A percentile compares a stretch with the other conserved stretches of the same genome.
phyloP scores from a whole-genome alignment of 805 yeast species.

The Nadsonia fulvescens region DNA sequence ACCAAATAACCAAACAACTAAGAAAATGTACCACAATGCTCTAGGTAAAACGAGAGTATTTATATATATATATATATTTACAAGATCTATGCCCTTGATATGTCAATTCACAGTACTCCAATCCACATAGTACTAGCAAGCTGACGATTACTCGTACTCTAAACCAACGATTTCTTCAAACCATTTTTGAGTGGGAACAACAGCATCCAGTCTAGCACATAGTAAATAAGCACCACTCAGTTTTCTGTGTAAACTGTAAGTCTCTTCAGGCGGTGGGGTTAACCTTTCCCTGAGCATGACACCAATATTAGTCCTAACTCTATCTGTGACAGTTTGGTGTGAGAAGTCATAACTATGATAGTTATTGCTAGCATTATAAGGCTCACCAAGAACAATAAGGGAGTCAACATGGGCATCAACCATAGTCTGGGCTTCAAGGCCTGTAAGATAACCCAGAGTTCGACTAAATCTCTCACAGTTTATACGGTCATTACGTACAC shows the following conservation, averaged over 20 bases:
- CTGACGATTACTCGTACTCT: constrained; percentile 2
- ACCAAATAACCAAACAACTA: too few species aligned
- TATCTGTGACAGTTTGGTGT: constrained; percentile 79
- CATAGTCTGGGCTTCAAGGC: constrained; percentile 77
- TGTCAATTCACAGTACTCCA: too few species aligned
- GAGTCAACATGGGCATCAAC: constrained; percentile 83
- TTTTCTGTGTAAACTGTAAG: constrained; percentile 89
- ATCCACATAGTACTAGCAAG: too few species aligned
- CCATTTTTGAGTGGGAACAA: constrained; percentile 61
- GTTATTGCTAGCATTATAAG: constrained; percentile 42
- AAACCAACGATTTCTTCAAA: constrained; percentile 58
- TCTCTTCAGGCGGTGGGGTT: constrained; percentile 96
- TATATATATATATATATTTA: constrained; percentile 1
- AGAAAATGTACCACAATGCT: too few species aligned
- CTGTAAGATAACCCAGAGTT: constrained; percentile 77
- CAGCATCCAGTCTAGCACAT: constrained; percentile 72
- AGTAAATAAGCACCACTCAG: constrained; percentile 84
- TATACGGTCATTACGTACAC: constrained; percentile 48
- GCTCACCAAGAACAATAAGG: constrained; percentile 80
- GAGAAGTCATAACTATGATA: constrained; percentile 44
- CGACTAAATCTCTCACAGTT: constrained; percentile 46
- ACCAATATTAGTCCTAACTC: constrained; percentile 75
- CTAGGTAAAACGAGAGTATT: too few species aligned
- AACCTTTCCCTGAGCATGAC: constrained; percentile 82
- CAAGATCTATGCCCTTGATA: too few species aligned